A percentile compares a stretch with the other conserved stretches of the same genome.
Conservation (phyloP, 768 basidiomycete species). For the Russula emetica region DNA sequence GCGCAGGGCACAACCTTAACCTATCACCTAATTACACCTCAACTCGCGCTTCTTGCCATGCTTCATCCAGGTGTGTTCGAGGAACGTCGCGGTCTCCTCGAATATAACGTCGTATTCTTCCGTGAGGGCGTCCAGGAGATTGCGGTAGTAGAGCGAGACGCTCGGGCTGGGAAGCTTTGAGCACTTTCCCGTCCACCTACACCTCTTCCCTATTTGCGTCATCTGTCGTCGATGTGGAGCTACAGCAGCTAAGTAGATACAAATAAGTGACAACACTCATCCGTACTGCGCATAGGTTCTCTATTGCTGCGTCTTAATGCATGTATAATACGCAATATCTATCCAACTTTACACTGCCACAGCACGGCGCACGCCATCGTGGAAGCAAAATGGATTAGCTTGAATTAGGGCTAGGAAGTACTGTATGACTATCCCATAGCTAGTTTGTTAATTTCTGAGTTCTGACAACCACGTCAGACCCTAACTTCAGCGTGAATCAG, state of each 20-base stretch:
- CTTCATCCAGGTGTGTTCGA: slow-evolving; percentile 71
- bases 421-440: not conserved
- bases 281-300: not conserved
- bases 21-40: slow-evolving; percentile 74
- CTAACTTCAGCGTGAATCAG: too few species aligned
- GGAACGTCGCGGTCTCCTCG: slow-evolving; percentile 66
- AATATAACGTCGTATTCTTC: slow-evolving; percentile 86
- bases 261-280: not conserved
- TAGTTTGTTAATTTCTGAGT: too few species aligned
- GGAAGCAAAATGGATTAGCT: not conserved
- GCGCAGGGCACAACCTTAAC: slow-evolving; percentile 73
- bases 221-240: not conserved
- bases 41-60: slow-evolving; percentile 65
- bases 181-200: not conserved
- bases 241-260: not conserved
- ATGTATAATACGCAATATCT: slow-evolving; percentile 5
- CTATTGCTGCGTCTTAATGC: slow-evolving; percentile 2
- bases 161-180: slow-evolving; percentile 29
- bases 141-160: slow-evolving; percentile 66
- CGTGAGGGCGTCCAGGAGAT: slow-evolving; percentile 81
- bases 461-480: too few species aligned
- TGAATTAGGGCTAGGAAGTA: not conserved
- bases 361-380: not conserved
- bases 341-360: not conserved
- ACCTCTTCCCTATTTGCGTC: not conserved